Percentiles rank a stretch among this genome's conserved stretches.
Evolutionary conservation across 164 flowering plant species (phyloP).

Genomic region (Vitis vinifera): DNA sequence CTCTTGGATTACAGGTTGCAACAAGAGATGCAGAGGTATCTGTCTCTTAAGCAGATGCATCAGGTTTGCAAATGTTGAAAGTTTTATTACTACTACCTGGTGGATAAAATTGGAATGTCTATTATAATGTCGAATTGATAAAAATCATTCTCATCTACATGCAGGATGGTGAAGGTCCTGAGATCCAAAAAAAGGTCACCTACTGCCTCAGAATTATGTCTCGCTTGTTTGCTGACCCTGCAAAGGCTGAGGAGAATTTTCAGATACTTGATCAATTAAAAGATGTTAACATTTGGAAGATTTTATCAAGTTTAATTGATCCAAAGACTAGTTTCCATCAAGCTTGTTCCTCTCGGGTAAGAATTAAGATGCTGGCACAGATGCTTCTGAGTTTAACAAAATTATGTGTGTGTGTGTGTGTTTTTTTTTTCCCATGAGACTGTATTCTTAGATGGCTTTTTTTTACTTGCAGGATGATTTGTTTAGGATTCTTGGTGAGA

Average conservation of each 20-base stretch:
- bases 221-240: slow-evolving; percentile 77
- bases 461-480: slow-evolving; percentile 72
- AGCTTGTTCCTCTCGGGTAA: slow-evolving; percentile 63
- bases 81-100: not conserved
- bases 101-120: not conserved
- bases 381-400: not conserved
- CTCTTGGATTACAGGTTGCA: slow-evolving; percentile 81
- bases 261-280: slow-evolving; percentile 82
- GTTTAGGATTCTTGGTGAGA: slow-evolving; percentile 76
- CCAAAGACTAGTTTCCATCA: slow-evolving; percentile 57
- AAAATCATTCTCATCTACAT: slow-evolving; percentile 16
- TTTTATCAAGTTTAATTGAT: slow-evolving; percentile 64
- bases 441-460: not conserved
- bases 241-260: slow-evolving; percentile 82
- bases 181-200: slow-evolving; percentile 67
- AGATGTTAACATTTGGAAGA: slow-evolving; percentile 89
- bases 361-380: not conserved
- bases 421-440: not conserved
- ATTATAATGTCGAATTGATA: not conserved
- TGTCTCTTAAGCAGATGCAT: slow-evolving; percentile 69
- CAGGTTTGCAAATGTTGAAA: slow-evolving; percentile 53
- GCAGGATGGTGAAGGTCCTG: slow-evolving; percentile 80
- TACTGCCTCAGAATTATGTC: slow-evolving; percentile 77
- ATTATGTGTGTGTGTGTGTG: too few species aligned
- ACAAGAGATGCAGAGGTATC: slow-evolving; percentile 90